phyloP scores from a whole-genome alignment of 805 yeast genomes.

The Monosporozyma aerobia region DNA sequence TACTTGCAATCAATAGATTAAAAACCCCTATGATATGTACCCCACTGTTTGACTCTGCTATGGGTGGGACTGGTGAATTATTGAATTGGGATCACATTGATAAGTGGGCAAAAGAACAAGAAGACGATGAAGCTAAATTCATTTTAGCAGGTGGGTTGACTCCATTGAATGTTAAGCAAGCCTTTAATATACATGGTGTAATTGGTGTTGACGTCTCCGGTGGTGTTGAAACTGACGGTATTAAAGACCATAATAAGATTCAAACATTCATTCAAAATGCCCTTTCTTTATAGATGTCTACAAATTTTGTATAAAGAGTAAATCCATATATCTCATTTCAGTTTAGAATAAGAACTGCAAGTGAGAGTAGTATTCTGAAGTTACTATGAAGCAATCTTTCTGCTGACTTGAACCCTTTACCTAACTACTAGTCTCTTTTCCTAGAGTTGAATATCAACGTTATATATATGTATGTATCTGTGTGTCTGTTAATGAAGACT shows the following conservation, averaged over 20 bases:
- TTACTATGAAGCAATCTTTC: no score
- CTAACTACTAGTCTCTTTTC: no score
- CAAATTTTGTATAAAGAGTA: not conserved
- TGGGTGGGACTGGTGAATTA: constrained; percentile 85
- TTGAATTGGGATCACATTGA: constrained; percentile 60
- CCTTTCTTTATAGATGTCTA: not conserved
- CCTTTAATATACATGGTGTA: constrained; percentile 46
- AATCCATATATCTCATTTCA: no score
- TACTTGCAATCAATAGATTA: constrained; percentile 24
- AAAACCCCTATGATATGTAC: constrained; percentile 2
- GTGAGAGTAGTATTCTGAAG: no score
- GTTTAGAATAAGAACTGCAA: no score
- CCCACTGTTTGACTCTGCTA: constrained; percentile 74
- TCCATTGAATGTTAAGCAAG: constrained; percentile 58
- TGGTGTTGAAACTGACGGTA: constrained; percentile 80
- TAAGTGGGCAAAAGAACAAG: constrained; percentile 25
- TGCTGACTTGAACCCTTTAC: no score
- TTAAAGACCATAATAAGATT: constrained; percentile 62
- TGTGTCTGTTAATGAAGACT: no score
- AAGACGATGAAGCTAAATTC: constrained; percentile 33
- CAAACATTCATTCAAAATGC: constrained; percentile 37
- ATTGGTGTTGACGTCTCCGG: constrained; percentile 91
- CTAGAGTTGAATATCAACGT: no score
- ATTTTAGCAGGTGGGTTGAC: constrained; percentile 86
- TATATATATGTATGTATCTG: no score